phyloP scores from a whole-genome alignment of 2,329 filamentous ascomycete species.

The Chaetomiaceae sp. region DNA sequence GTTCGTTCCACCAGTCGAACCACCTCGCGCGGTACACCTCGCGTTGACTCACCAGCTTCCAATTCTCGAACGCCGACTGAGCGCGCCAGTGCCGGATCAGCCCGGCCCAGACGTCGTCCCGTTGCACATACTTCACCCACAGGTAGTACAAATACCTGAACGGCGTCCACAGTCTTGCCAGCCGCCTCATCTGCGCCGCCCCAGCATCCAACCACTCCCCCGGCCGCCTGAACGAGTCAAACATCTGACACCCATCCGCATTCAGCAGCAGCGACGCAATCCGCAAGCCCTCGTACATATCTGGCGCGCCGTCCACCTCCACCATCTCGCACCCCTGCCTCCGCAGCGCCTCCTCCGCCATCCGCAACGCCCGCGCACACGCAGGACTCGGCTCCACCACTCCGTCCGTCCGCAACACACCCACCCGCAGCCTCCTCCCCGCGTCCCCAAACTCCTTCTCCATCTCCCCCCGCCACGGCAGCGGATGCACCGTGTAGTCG shows the following conservation, averaged over 20 bases:
- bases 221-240: conserved; percentile 66
- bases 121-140: conserved; percentile 77
- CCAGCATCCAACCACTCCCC: conserved; percentile 78
- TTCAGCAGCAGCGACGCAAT: conserved; percentile 77
- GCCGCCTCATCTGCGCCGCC: conserved; percentile 65
- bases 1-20: conserved; percentile 78
- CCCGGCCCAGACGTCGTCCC: conserved; percentile 72
- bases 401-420: conserved; percentile 70
- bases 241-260: conserved; percentile 75
- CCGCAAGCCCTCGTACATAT: conserved; percentile 67
- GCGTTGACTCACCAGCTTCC: conserved; percentile 69
- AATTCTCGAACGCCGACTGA: conserved; percentile 72
- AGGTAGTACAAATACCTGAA: conserved; percentile 82
- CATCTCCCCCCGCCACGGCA: conserved; percentile 66
- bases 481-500: conserved; percentile 76
- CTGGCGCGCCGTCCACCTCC: conserved; percentile 52
- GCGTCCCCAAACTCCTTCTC: conserved; percentile 57
- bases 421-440: conserved; percentile 62
- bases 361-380: conserved; percentile 68
- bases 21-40: conserved; percentile 73
- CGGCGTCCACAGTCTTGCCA: conserved; percentile 66
- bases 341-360: conserved; percentile 61
- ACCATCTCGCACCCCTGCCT: conserved; percentile 70
- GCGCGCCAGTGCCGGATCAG: conserved; percentile 66
- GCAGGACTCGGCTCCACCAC: conserved; percentile 85